Conservation (phyloP, 2,329 filamentous ascomycete genomes). For the Tetracladium maxilliforme region DNA sequence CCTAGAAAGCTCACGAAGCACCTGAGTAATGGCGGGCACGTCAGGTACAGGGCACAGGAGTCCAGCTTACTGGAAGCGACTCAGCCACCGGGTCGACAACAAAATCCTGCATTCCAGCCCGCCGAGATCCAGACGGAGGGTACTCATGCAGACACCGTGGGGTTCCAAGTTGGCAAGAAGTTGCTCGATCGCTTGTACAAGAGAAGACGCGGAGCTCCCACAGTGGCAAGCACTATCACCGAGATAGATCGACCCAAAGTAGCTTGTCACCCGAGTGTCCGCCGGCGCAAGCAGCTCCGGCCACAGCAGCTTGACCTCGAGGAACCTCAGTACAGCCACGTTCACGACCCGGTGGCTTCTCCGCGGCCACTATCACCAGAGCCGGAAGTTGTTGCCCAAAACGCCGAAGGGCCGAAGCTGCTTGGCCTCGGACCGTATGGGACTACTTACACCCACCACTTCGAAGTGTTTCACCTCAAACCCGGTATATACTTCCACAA, state of each 20-base stretch:
- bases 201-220: background rate
- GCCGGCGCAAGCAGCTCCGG: too few species aligned
- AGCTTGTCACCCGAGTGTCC: background rate
- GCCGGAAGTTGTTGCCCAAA: constrained; percentile 3
- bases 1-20: too few species aligned
- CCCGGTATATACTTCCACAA: constrained; percentile 42
- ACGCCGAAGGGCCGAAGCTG: constrained; percentile 22
- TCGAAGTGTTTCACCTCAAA: constrained; percentile 45
- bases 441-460: constrained; percentile 44
- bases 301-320: too few species aligned
- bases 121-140: too few species aligned
- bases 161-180: constrained; percentile 11
- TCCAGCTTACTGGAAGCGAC: too few species aligned
- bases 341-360: too few species aligned
- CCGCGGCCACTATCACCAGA: background rate
- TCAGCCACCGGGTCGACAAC: too few species aligned
- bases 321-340: too few species aligned
- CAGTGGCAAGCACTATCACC: background rate
- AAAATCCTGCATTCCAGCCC: too few species aligned
- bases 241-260: constrained; percentile 10
- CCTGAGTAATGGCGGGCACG: too few species aligned
- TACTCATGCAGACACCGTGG: too few species aligned
- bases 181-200: background rate
- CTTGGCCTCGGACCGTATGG: constrained; percentile 43
- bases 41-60: too few species aligned